Base-by-base conservation (phyloP, 1,139 yeast genomes). In the Lodderomyces oxycetoniae region DNA sequence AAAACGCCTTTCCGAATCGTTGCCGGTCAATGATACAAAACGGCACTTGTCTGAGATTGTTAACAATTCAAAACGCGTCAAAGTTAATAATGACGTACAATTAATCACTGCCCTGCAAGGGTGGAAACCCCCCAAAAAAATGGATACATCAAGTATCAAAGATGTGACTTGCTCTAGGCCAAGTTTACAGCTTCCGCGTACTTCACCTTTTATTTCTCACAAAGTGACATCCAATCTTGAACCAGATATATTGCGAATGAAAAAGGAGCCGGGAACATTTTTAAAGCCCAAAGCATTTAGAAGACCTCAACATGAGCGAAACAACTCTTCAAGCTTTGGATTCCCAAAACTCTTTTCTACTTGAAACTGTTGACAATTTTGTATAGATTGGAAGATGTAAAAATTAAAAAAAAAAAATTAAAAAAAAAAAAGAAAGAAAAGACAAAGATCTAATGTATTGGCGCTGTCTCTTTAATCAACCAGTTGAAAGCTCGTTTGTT, bases 181-280 rank as follows among this genome's bases (percentile, higher is more conserved):
- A 5, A 45, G 52, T 0, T 45, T 53, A 30, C 45, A 50, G 14
- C 39, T 55, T 17, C 54, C 60, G 2, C 41, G 47, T 5, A 40
- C 52, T 1, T 60, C 69, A 4, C 70, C 70, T 7, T 63, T 63
- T 33, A 53, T 63, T 31, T 61, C 68, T 5, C 57, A 62, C 39
- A 62, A 59, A 39, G 44, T 49, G 4, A 11, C 25, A 3, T 8
- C 35, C 10, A 28, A 21, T 10, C 70, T 70, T 26, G 59, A n/a
- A n/a, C n/a, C n/a, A n/a, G n/a, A n/a, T n/a, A n/a, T n/a, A n/a
- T n/a, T n/a, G n/a, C n/a, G n/a, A n/a, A n/a, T n/a, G n/a, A n/a
- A n/a, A n/a, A n/a, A n/a, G 71, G 45, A 72, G 70, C 48, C 80
- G 1, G 76, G 76, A 9, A 74, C 75, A 19, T 67, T 73, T 50